phyloP scores from a whole-genome alignment of 192 early-diverging fungal species.

The Linnemannia elongata region DNA sequence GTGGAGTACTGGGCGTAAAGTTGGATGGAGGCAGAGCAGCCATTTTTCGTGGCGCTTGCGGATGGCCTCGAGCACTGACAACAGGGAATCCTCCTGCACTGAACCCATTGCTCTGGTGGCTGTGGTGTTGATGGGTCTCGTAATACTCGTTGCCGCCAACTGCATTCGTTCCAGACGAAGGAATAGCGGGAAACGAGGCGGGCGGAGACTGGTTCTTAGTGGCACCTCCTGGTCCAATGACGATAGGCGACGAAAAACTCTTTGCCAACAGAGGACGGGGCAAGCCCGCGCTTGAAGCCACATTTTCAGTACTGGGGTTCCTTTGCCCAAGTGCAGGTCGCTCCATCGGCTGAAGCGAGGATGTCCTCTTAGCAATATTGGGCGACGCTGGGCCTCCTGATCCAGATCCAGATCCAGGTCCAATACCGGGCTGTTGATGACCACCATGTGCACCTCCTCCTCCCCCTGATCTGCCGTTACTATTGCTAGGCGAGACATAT shows the following conservation, averaged over 20 bases:
- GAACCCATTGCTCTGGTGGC: not conserved
- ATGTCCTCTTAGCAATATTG: not conserved
- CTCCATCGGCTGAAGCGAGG: not conserved
- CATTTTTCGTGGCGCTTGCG: constrained; percentile 22
- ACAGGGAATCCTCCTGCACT: not conserved
- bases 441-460: too few species aligned
- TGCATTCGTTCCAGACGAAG: not conserved
- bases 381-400: not conserved
- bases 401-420: not conserved
- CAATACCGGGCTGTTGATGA: not conserved
- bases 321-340: not conserved
- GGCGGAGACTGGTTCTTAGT: not conserved
- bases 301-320: not conserved
- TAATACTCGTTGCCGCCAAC: not conserved
- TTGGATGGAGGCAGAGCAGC: not conserved
- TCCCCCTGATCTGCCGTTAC: not conserved
- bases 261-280: not conserved
- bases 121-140: not conserved
- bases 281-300: not conserved
- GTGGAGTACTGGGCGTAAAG: not conserved
- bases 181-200: too few species aligned
- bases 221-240: not conserved
- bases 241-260: not conserved
- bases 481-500: not conserved
- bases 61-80: not conserved